Base-by-base conservation (phyloP, 73 alveolate species). In the Paramecium primaurelia region DNA sequence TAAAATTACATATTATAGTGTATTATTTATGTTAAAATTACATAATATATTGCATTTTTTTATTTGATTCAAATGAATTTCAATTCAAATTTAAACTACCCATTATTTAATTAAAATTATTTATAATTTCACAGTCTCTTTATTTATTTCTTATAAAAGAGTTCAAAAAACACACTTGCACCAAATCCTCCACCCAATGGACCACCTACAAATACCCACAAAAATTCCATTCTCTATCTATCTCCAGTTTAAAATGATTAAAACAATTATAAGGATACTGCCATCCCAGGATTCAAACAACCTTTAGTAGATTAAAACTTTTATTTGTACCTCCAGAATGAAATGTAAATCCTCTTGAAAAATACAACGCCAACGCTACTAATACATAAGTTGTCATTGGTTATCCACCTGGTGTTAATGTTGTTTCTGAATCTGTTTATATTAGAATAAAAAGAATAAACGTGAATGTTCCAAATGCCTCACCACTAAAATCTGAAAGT, bases 151-250 rank as follows among this genome's bases (percentile, higher is more conserved):
- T 47, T 80, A 47, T 80, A 80, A 26, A 80, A 40, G 37, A 49
- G 42, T 80, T 80, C 91, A 44, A 40, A 80, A 49, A 80, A 80
- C 10, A 80, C 75, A 49, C 91, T 80, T 14, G 91, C 91, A 22
- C 71, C 71, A 22, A 80, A 80, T 2, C 91, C 91, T 45, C 91
- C 91, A 20, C 58, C 91, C 16, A 80, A 8, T 80, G 91, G 91
- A 26, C 91, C 91, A 8, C 77, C 91, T 11, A 80, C 91, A 45
- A 44, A 80, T 8, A 80, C 58, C 91, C 91, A 80, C 14, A 80
- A 22, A 22, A 44, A 80, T 40, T 80, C 77, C 91, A 80, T 80
- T 25, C 44, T 40, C n/a, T 42, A 40, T 47, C 91, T 80, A 44
- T 80, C 91, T 25, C 91, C 91, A 25, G 71, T 80, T 49, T 49